Percentiles rank a stretch among this genome's conserved stretches.
These are phyloP conservation scores for Pseudopithomyces chartarum DNA, from an alignment of 2,329 filamentous ascomycete species.

Conservation along the genomic window DNA sequence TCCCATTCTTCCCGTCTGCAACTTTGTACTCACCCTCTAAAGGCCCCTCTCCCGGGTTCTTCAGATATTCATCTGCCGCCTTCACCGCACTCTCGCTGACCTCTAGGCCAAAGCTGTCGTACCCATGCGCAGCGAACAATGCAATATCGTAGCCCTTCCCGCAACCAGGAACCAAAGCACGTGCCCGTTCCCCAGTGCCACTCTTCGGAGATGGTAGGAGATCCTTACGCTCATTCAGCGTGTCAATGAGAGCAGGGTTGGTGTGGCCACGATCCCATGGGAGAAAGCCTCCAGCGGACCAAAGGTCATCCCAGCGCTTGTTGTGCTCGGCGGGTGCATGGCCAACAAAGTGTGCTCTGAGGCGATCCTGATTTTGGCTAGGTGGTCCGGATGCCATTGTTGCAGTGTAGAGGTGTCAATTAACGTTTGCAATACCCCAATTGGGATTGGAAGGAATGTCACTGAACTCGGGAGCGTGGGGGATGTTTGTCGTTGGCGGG, in stretches of 20 bases:
- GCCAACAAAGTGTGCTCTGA: constrained; percentile 50
- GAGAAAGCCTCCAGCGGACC: constrained; percentile 57
- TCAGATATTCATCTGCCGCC: constrained; percentile 51
- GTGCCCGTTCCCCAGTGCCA: constrained; percentile 47
- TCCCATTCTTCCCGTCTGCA: constrained; percentile 48
- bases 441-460: not conserved
- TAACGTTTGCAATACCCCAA: not conserved
- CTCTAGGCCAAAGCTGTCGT: constrained; percentile 78
- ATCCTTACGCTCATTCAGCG: constrained; percentile 46
- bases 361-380: constrained; percentile 40
- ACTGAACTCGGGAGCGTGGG: not conserved
- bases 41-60: constrained; percentile 35
- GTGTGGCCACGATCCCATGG: constrained; percentile 65
- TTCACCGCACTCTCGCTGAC: constrained; percentile 58
- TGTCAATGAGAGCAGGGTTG: constrained; percentile 64
- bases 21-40: constrained; percentile 51
- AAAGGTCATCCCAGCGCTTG: constrained; percentile 61
- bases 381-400: constrained; percentile 22
- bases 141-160: constrained; percentile 82
- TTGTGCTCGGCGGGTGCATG: constrained; percentile 49
- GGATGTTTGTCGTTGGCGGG: not conserved
- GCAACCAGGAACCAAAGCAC: constrained; percentile 79
- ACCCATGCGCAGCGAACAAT: constrained; percentile 74
- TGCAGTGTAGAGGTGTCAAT: not conserved
- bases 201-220: constrained; percentile 40